Evolutionary conservation across 2,329 filamentous ascomycete species (phyloP).

Genomic region (Sarocladium brachiariae): DNA sequence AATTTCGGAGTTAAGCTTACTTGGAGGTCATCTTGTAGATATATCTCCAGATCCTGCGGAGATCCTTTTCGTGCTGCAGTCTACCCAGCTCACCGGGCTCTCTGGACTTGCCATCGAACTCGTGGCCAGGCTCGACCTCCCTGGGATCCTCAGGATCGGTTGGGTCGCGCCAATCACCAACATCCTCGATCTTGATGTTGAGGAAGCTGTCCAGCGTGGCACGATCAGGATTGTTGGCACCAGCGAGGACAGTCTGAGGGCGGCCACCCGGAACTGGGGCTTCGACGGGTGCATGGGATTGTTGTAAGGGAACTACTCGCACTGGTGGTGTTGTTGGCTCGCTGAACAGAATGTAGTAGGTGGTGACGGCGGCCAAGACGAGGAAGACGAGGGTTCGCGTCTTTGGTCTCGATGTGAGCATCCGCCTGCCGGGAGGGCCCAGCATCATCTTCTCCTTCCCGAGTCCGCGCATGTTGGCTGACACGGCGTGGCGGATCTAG

Average conservation of each 20-base stretch:
- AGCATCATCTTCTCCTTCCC: constrained; percentile 26
- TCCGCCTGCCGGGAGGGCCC: constrained; percentile 21
- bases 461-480: constrained; percentile 6
- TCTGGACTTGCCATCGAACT: constrained; percentile 28
- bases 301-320: constrained; percentile 27
- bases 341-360: constrained; percentile 38
- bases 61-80: constrained; percentile 35
- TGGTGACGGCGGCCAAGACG: constrained; percentile 30
- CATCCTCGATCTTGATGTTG: constrained; percentile 27
- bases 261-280: not conserved
- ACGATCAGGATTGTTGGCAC: constrained; percentile 6
- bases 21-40: constrained; percentile 32
- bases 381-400: constrained; percentile 36
- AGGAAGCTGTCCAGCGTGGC: constrained; percentile 5
- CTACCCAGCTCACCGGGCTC: constrained; percentile 25
- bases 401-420: constrained; percentile 28
- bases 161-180: constrained; percentile 29
- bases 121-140: constrained; percentile 28
- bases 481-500: not conserved
- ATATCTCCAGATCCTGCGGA: constrained; percentile 33
- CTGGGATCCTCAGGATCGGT: constrained; percentile 28
- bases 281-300: constrained; percentile 13
- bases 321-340: constrained; percentile 24
- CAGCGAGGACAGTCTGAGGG: constrained; percentile 2
- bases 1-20: constrained; percentile 23